phyloP scores from a whole-genome alignment of 1,284 basidiomycete species.

The Marasmius fiardii region DNA sequence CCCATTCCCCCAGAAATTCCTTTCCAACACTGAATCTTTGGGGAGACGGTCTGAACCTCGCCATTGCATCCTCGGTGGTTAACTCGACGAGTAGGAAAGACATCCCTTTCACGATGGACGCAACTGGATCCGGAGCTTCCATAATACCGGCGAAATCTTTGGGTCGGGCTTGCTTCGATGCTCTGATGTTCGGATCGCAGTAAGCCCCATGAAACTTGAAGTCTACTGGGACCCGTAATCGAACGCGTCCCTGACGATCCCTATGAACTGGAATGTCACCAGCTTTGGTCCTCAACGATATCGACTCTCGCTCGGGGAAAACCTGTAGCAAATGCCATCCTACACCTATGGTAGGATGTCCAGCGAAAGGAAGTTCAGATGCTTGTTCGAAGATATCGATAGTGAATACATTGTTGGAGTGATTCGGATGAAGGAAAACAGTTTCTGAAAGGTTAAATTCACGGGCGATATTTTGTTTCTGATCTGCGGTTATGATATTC shows the following conservation, averaged over 20 bases:
- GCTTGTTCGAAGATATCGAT: conserved; percentile 41
- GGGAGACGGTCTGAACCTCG: conserved; percentile 24
- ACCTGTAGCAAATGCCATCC: conserved; percentile 35
- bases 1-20: conserved; percentile 33
- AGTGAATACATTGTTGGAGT: conserved; percentile 17
- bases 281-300: conserved; percentile 35
- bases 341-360: conserved; percentile 41
- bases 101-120: conserved; percentile 44
- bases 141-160: conserved; percentile 32
- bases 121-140: conserved; percentile 30
- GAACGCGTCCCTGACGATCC: conserved; percentile 23
- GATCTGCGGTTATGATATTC: too few relatives aligned
- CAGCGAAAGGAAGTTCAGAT: conserved; percentile 41
- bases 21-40: conserved; percentile 20
- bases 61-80: conserved; percentile 33
- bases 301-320: conserved; percentile 12
- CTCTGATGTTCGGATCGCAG: background rate
- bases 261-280: conserved; percentile 33
- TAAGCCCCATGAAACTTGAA: conserved; percentile 26
- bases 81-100: conserved; percentile 36
- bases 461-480: conserved; percentile 38
- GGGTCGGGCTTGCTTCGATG: conserved; percentile 23
- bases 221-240: conserved; percentile 34
- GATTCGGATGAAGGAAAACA: conserved; percentile 34
- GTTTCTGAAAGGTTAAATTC: conserved; percentile 49